phyloP scores from a whole-genome alignment of 345 rosid species.

The Hevea brasiliensis region DNA sequence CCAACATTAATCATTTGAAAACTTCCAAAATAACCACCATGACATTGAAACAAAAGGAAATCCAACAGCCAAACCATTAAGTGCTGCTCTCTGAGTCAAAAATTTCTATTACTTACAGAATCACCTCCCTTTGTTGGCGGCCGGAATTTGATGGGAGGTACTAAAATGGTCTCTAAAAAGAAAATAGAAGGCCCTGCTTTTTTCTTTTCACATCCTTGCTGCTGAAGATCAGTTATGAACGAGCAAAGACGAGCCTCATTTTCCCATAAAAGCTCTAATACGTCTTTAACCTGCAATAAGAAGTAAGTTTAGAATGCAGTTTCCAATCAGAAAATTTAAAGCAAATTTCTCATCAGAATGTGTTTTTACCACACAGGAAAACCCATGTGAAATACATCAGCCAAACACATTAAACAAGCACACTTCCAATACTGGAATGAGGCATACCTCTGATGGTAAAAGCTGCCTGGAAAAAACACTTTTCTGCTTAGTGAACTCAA shows the following conservation, averaged over 20 bases:
- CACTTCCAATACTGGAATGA: constrained; percentile 11
- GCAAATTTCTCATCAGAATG: constrained; percentile 10
- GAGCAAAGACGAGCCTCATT: constrained; percentile 79
- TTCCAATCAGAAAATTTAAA: constrained; percentile 4
- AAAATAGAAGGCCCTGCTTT: constrained; percentile 62
- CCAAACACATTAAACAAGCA: constrained; percentile 2
- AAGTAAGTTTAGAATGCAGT: background rate
- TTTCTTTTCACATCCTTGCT: constrained; percentile 41
- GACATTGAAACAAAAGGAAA: background rate
- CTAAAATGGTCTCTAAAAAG: constrained; percentile 75
- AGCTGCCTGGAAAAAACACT: constrained; percentile 42
- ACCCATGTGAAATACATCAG: background rate
- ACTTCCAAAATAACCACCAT: background rate
- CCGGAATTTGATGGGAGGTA: constrained; percentile 87
- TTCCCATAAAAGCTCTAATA: constrained; percentile 68
- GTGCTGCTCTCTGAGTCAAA: background rate
- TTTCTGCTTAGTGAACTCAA: constrained; percentile 42
- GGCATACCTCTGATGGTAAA: constrained; percentile 71
- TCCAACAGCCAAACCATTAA: background rate
- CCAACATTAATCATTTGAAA: background rate
- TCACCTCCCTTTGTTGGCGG: constrained; percentile 85
- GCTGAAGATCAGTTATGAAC: constrained; percentile 72
- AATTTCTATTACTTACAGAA: constrained; percentile 56
- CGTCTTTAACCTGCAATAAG: constrained; percentile 55
- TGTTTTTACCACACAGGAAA: background rate